Evolutionary conservation across 1,139 yeast species (phyloP).

Genomic region (Geotrichum citri-aurantii): DNA sequence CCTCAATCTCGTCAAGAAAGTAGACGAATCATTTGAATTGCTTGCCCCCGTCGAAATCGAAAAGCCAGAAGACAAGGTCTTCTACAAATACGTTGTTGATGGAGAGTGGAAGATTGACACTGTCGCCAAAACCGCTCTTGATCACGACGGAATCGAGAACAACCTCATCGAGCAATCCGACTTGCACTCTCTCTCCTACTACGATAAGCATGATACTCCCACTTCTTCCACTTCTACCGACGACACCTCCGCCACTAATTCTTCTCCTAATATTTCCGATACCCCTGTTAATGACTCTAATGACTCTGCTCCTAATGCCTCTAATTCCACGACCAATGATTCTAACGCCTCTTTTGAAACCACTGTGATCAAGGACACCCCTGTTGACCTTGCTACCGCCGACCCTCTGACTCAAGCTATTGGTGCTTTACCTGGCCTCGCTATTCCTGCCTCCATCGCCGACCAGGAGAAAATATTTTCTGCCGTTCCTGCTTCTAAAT

Average conservation of each 20-base stretch:
- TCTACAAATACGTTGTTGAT: slow-evolving; percentile 19
- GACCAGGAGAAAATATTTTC: slow-evolving; percentile 2
- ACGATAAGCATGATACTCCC: slow-evolving; percentile 2
- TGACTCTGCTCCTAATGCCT: background rate
- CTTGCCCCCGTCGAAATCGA: slow-evolving; percentile 8
- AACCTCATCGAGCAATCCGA: slow-evolving; percentile 13
- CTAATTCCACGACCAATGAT: background rate
- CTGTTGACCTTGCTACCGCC: background rate
- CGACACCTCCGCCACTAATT: slow-evolving; percentile 2
- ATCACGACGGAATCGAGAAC: slow-evolving; percentile 16
- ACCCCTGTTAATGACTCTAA: slow-evolving; percentile 4
- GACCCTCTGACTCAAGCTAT: slow-evolving; percentile 12
- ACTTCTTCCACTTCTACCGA: slow-evolving; percentile 5
- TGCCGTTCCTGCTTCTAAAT: background rate
- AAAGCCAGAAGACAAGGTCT: slow-evolving; percentile 5
- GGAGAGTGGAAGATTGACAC: slow-evolving; percentile 16
- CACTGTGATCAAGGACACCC: slow-evolving; percentile 9
- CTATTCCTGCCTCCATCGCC: slow-evolving; percentile 6
- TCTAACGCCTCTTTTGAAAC: background rate
- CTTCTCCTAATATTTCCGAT: background rate
- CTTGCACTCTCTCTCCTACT: background rate
- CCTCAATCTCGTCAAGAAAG: slow-evolving; percentile 7
- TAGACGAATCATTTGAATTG: slow-evolving; percentile 14
- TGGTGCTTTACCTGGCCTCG: slow-evolving; percentile 17
- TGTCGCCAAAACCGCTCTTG: slow-evolving; percentile 8